Evolutionary conservation across 768 basidiomycete species (phyloP).

Genomic region (Leccinum incarnatum): DNA sequence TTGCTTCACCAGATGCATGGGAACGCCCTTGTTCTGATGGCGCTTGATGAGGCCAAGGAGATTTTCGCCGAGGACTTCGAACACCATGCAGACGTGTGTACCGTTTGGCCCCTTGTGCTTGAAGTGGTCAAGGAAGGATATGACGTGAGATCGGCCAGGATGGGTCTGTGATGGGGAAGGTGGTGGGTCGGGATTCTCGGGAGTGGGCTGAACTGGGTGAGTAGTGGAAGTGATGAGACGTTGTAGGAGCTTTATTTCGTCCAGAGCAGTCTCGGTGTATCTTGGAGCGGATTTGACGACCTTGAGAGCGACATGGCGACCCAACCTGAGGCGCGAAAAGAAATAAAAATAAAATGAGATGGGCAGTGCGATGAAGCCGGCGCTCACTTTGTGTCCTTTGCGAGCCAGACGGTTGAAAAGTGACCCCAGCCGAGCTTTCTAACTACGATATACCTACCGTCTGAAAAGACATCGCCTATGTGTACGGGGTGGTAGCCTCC

Average conservation of each 20-base stretch:
- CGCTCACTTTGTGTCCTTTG: constrained; percentile 74
- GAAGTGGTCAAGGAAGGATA: constrained; percentile 97
- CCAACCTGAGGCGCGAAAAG: constrained; percentile 54
- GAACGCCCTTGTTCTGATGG: constrained; percentile 97
- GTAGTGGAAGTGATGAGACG: constrained; percentile 85
- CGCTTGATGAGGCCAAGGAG: constrained; percentile 94
- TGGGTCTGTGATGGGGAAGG: constrained; percentile 66
- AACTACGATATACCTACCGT: constrained; percentile 85
- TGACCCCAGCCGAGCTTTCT: constrained; percentile 96
- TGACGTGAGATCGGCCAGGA: constrained; percentile 90
- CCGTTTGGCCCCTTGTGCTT: constrained; percentile 96
- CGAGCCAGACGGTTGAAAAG: constrained; percentile 92
- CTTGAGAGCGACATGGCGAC: constrained; percentile 97
- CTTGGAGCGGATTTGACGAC: constrained; percentile 97
- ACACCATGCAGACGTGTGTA: constrained; percentile 98
- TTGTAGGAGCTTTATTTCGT: constrained; percentile 98
- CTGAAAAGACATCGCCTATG: constrained; percentile 88
- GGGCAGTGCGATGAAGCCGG: neutral
- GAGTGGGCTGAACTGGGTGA: constrained; percentile 48
- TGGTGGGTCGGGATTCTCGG: constrained; percentile 48
- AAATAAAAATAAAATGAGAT: constrained; percentile 13
- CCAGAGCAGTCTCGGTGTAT: constrained; percentile 97
- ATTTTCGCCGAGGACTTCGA: constrained; percentile 97
- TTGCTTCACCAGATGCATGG: constrained; percentile 88
- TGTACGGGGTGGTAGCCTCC: constrained; percentile 92